phyloP scores from a whole-genome alignment of 345 rosid species.

The Excoecaria cochinchinensis region DNA sequence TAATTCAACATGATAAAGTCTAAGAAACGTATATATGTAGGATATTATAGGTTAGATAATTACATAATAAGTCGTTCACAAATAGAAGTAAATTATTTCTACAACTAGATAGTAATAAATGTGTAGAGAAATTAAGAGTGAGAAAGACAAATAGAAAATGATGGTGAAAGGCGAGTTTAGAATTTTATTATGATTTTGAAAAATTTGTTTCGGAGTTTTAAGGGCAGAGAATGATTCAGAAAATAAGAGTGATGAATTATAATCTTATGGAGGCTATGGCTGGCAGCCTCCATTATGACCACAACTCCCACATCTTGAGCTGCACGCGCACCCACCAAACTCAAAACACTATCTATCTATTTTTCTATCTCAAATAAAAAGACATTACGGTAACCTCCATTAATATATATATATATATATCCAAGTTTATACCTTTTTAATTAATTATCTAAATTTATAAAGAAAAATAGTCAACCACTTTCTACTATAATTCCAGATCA shows the following conservation, averaged over 20 bases:
- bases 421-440: neutral
- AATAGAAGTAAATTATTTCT: neutral
- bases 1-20: slow-evolving; percentile 29
- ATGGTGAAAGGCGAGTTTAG: slow-evolving; percentile 40
- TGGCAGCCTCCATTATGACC: slow-evolving; percentile 52
- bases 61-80: neutral
- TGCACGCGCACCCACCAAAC: slow-evolving; percentile 83
- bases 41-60: neutral
- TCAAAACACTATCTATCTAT: slow-evolving; percentile 22
- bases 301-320: slow-evolving; percentile 52
- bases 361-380: neutral
- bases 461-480: slow-evolving; percentile 41
- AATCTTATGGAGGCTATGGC: slow-evolving; percentile 29
- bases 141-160: slow-evolving; percentile 22
- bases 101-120: neutral
- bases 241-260: slow-evolving; percentile 27
- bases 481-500: slow-evolving; percentile 25
- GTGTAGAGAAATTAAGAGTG: neutral
- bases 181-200: slow-evolving; percentile 6
- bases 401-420: no score
- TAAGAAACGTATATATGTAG: neutral
- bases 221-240: slow-evolving; percentile 25
- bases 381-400: neutral
- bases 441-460: neutral
- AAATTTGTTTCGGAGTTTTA: slow-evolving; percentile 6